Percentiles rank a stretch among this genome's conserved stretches.
phyloP scores from a whole-genome alignment of 139 green algal species.

The Limnomonas spitsbergensis region DNA sequence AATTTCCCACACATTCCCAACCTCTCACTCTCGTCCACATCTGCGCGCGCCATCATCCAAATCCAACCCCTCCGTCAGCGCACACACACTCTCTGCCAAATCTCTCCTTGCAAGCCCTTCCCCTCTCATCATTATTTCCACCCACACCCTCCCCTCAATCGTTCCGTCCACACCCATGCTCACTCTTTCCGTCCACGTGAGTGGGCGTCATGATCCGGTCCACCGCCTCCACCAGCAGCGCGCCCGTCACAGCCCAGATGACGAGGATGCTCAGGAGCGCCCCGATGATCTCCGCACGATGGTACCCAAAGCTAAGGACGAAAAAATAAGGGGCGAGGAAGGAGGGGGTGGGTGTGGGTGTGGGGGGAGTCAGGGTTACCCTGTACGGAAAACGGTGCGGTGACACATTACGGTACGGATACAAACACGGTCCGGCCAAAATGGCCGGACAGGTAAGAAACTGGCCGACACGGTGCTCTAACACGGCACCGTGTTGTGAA shows the following conservation, averaged over 20 bases:
- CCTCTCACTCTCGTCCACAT: too few relatives aligned
- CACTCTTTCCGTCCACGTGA: slow-evolving; percentile 72
- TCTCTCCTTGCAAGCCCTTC: too few relatives aligned
- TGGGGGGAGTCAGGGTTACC: slow-evolving; percentile 87
- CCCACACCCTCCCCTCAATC: slow-evolving; percentile 46
- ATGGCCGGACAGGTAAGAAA: too few relatives aligned
- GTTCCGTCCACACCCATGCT: slow-evolving; percentile 17
- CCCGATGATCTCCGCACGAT: slow-evolving; percentile 88
- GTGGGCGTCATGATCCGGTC: slow-evolving; percentile 60
- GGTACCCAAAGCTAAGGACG: slow-evolving; percentile 73
- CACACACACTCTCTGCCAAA: too few relatives aligned
- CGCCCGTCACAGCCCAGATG: slow-evolving; percentile 85
- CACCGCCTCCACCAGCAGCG: slow-evolving; percentile 84
- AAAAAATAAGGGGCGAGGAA: slow-evolving; percentile 47
- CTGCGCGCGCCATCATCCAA: too few relatives aligned
- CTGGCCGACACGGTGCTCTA: too few relatives aligned
- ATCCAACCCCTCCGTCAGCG: too few relatives aligned
- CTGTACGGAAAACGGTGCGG: slow-evolving; percentile 61
- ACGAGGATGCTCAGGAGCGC: slow-evolving; percentile 54
- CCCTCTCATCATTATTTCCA: slow-evolving; percentile 61
- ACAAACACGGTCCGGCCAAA: too few relatives aligned
- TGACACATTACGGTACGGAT: slow-evolving; percentile 43
- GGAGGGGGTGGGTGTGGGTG: too few relatives aligned
- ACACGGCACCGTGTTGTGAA: too few relatives aligned
- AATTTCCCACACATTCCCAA: too few relatives aligned